Conservation (phyloP, 1,284 basidiomycete species). For the Papiliotrema nemorosa region DNA sequence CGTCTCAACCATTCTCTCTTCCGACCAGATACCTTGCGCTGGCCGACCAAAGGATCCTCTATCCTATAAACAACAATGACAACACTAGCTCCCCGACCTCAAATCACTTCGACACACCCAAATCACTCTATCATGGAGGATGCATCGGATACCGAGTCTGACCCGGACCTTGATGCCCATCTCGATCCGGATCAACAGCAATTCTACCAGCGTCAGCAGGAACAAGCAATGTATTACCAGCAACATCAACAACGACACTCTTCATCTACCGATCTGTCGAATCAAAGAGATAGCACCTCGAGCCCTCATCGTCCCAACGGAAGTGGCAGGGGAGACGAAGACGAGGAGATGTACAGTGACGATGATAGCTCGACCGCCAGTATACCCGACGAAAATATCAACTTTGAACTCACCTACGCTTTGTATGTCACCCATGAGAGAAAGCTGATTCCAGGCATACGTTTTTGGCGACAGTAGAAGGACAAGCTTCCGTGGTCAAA, state of each 20-base stretch:
- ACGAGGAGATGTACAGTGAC: slow-evolving; percentile 40
- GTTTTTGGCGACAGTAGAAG: slow-evolving; percentile 92
- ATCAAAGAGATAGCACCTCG: too few relatives aligned
- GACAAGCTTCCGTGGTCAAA: slow-evolving; percentile 93
- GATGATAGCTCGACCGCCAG: slow-evolving; percentile 47
- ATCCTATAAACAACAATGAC: not conserved
- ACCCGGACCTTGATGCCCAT: slow-evolving; percentile 21
- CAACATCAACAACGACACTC: slow-evolving; percentile 27
- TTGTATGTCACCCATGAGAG: slow-evolving; percentile 36
- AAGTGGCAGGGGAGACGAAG: slow-evolving; percentile 13
- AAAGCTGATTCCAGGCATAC: slow-evolving; percentile 57
- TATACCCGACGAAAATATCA: slow-evolving; percentile 54
- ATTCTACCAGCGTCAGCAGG: slow-evolving; percentile 51
- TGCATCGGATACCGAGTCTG: slow-evolving; percentile 50
- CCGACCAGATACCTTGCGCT: too few relatives aligned
- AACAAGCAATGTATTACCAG: slow-evolving; percentile 30
- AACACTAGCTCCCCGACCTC: not conserved
- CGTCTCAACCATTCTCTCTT: too few relatives aligned
- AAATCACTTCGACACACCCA: slow-evolving; percentile 1
- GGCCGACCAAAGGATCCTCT: not conserved
- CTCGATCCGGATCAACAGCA: slow-evolving; percentile 53
- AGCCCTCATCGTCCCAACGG: too few relatives aligned
- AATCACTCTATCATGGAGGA: slow-evolving; percentile 22
- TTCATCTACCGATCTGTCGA: slow-evolving; percentile 1
- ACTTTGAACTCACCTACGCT: slow-evolving; percentile 54